Evolutionary conservation across 352 stramenopile species (phyloP).

Genomic region (Phytopythium aichiense): DNA sequence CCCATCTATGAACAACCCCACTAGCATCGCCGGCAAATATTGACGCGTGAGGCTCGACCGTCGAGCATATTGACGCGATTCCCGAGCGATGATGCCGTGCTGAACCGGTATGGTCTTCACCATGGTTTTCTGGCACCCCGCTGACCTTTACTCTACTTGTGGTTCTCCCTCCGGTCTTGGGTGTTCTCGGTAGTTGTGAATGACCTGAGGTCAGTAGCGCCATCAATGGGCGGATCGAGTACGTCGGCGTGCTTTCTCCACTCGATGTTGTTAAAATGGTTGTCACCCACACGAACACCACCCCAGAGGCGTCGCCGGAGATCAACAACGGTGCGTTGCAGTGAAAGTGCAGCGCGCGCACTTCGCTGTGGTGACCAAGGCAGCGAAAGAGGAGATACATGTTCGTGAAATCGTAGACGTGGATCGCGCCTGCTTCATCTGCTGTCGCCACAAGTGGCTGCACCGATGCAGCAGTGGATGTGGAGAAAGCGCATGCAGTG

Average conservation of each 20-base stretch:
- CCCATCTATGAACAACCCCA: slow-evolving; percentile 16
- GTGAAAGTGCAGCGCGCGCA: slow-evolving; percentile 54
- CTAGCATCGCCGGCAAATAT: slow-evolving; percentile 13
- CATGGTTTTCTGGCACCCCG: no score
- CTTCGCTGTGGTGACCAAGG: slow-evolving; percentile 39
- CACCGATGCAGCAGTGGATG: slow-evolving; percentile 9
- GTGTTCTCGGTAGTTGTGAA: neutral
- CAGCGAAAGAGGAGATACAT: slow-evolving; percentile 57
- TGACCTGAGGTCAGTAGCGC: slow-evolving; percentile 9
- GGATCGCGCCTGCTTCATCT: slow-evolving; percentile 46
- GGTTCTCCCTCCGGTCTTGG: neutral
- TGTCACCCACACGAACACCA: slow-evolving; percentile 46
- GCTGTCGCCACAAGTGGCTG: slow-evolving; percentile 46
- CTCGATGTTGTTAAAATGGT: slow-evolving; percentile 1
- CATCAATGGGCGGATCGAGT: slow-evolving; percentile 27
- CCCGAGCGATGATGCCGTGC: neutral
- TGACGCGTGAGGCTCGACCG: slow-evolving; percentile 8
- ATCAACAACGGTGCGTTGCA: slow-evolving; percentile 30
- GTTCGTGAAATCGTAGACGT: slow-evolving; percentile 59
- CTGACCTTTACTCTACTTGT: neutral
- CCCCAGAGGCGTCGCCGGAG: slow-evolving; percentile 36
- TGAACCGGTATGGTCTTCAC: neutral
- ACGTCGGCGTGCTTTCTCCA: neutral
- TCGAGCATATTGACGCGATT: slow-evolving; percentile 28
- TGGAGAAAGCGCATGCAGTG: slow-evolving; percentile 48